These are phyloP conservation scores for Musa schizocarpa DNA, from an alignment of 176 grass and related monocot species.

Conservation along the genomic window DNA sequence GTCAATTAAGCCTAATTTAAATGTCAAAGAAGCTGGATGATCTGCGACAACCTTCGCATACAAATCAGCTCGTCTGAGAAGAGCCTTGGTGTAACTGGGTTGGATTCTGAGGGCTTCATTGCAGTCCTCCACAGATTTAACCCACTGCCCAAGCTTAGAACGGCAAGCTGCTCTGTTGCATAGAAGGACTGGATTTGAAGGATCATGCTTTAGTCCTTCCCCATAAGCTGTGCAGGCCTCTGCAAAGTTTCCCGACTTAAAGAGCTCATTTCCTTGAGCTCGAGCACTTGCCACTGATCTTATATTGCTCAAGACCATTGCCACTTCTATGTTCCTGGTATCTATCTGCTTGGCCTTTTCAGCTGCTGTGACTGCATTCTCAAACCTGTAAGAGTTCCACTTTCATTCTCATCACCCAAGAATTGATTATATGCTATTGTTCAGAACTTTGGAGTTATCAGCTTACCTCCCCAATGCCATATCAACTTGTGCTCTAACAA, in stretches of 20 bases:
- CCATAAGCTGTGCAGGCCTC: slow-evolving; percentile 44
- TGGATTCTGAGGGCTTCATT: slow-evolving; percentile 47
- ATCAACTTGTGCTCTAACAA: background rate
- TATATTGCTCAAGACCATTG: slow-evolving; percentile 30
- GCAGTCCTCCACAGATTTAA: slow-evolving; percentile 53
- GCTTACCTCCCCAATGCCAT: background rate
- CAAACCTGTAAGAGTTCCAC: slow-evolving; percentile 42
- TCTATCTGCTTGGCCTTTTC: slow-evolving; percentile 52
- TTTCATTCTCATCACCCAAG: background rate
- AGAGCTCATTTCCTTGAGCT: slow-evolving; percentile 46
- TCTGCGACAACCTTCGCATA: slow-evolving; percentile 33
- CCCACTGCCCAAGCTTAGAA: slow-evolving; percentile 44
- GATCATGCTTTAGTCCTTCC: slow-evolving; percentile 55
- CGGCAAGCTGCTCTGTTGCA: slow-evolving; percentile 62
- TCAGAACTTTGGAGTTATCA: background rate
- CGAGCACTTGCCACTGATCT: slow-evolving; percentile 33
- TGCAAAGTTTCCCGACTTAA: slow-evolving; percentile 35
- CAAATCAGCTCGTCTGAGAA: slow-evolving; percentile 51
- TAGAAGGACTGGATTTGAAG: slow-evolving; percentile 41
- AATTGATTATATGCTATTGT: background rate
- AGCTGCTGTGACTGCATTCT: slow-evolving; percentile 32
- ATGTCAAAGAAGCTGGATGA: background rate
- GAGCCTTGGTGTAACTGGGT: slow-evolving; percentile 55
- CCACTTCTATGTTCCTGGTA: slow-evolving; percentile 34
- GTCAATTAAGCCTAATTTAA: background rate